Percentiles rank a stretch among this genome's conserved stretches.
Evolutionary conservation across 352 stramenopile genomes (phyloP).

Genomic region (Pythium diclinum): DNA sequence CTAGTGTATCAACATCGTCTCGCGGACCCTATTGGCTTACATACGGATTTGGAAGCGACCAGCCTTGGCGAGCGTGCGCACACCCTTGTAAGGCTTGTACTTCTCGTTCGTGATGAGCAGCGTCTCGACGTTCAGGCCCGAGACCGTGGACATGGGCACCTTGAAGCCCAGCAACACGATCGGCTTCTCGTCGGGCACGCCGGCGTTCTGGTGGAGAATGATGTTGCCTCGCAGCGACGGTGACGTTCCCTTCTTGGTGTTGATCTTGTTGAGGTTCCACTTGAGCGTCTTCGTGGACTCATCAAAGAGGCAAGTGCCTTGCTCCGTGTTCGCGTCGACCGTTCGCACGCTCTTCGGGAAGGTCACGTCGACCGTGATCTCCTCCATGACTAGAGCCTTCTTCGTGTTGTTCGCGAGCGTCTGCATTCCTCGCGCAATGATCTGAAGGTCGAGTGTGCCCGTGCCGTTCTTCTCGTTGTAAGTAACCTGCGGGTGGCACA

Average conservation of each 20-base stretch:
- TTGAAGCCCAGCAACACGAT: constrained; percentile 95
- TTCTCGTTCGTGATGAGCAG: constrained; percentile 94
- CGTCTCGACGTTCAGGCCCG: constrained; percentile 94
- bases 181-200: constrained; percentile 90
- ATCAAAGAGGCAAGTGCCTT: constrained; percentile 94
- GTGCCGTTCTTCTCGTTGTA: constrained; percentile 70
- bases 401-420: constrained; percentile 79
- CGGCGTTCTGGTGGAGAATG: constrained; percentile 82
- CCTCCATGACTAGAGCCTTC: constrained; percentile 79
- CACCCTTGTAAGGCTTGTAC: constrained; percentile 98
- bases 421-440: constrained; percentile 70
- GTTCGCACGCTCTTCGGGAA: constrained; percentile 96
- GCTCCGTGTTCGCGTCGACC: constrained; percentile 92
- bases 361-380: constrained; percentile 94
- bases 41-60: constrained; percentile 95
- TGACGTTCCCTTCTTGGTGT: constrained; percentile 78
- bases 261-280: constrained; percentile 95
- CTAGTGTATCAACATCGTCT: neutral
- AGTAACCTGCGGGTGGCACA: constrained; percentile 84
- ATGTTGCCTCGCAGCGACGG: constrained; percentile 91
- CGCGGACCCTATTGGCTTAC: constrained; percentile 30
- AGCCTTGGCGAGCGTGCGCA: constrained; percentile 95
- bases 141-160: constrained; percentile 95
- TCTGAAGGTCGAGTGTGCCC: constrained; percentile 68
- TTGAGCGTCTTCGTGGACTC: constrained; percentile 92